Percentiles rank a stretch among this genome's conserved stretches.
Conservation (phyloP, 345 rosid genomes). For the Eucalyptus brandiana region DNA sequence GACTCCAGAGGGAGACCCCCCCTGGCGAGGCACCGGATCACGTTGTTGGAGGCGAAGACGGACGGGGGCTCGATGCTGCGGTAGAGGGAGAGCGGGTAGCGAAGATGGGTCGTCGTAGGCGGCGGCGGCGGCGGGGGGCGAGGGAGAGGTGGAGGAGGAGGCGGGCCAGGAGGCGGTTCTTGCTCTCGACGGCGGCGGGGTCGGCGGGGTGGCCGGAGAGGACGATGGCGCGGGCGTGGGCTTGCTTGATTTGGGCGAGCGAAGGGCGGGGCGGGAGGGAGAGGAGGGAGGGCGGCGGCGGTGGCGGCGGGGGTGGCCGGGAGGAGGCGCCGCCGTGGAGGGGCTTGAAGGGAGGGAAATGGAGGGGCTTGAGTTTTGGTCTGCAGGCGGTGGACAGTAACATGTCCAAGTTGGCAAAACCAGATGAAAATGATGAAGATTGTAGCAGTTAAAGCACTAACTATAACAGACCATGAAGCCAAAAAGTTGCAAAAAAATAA, state of each 20-base stretch:
- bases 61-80: background rate
- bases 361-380: background rate
- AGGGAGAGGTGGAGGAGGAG: constrained; percentile 6
- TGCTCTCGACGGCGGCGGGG: background rate
- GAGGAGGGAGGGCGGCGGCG: background rate
- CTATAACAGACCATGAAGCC: background rate
- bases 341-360: background rate
- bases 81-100: background rate
- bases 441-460: background rate
- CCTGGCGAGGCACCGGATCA: constrained; percentile 7
- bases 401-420: background rate
- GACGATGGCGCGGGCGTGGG: constrained; percentile 2
- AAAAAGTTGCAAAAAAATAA: too few relatives aligned
- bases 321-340: background rate
- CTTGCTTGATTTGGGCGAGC: background rate
- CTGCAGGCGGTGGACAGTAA: background rate
- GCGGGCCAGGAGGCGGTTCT: background rate
- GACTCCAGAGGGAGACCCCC: background rate
- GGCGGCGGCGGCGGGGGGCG: background rate
- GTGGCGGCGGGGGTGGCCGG: background rate
- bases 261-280: background rate
- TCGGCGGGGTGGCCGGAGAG: background rate
- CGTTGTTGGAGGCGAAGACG: constrained; percentile 11
- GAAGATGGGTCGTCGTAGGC: background rate
- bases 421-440: background rate